These are phyloP conservation scores for Mycena sp. DNA, from an alignment of 1,284 basidiomycete species.

Conservation along the genomic window DNA sequence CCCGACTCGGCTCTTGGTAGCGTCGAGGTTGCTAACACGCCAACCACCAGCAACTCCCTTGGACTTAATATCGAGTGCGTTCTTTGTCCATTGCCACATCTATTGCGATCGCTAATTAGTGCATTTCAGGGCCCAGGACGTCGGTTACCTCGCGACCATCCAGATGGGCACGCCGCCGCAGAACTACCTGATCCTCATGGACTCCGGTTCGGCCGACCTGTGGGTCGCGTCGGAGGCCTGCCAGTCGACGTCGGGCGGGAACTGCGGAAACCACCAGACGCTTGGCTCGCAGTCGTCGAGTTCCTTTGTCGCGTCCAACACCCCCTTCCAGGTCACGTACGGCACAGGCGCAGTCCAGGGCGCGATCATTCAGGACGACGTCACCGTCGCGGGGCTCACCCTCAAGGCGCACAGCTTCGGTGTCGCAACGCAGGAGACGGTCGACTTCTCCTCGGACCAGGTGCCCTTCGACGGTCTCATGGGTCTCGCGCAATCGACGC, in stretches of 20 bases:
- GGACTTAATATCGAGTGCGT: slow-evolving; percentile 78
- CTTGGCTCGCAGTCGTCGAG: slow-evolving; percentile 74
- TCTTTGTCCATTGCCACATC: not conserved
- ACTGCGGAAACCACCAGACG: slow-evolving; percentile 73
- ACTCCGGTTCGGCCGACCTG: slow-evolving; percentile 87
- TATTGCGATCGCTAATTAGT: not conserved
- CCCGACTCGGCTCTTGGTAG: slow-evolving; percentile 37
- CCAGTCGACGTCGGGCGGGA: slow-evolving; percentile 52
- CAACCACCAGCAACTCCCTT: slow-evolving; percentile 66
- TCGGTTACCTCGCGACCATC: slow-evolving; percentile 74
- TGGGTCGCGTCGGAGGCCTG: slow-evolving; percentile 79
- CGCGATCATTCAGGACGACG: slow-evolving; percentile 71
- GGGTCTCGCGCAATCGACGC: slow-evolving; percentile 79
- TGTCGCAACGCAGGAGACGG: slow-evolving; percentile 68
- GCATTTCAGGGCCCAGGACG: slow-evolving; percentile 51
- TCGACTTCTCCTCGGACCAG: slow-evolving; percentile 64
- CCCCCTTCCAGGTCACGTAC: slow-evolving; percentile 77
- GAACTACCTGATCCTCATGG: slow-evolving; percentile 82
- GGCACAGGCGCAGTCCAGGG: slow-evolving; percentile 80
- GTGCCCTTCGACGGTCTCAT: slow-evolving; percentile 85
- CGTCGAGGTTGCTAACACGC: slow-evolving; percentile 61
- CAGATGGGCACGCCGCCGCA: slow-evolving; percentile 82
- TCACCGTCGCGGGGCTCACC: slow-evolving; percentile 73
- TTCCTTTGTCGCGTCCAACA: slow-evolving; percentile 66
- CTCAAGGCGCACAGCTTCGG: slow-evolving; percentile 79